Evolutionary conservation across 768 basidiomycete species (phyloP), one percentile per base, ranked within the genome.

Genomic region (Lyophyllum atratum): DNA sequence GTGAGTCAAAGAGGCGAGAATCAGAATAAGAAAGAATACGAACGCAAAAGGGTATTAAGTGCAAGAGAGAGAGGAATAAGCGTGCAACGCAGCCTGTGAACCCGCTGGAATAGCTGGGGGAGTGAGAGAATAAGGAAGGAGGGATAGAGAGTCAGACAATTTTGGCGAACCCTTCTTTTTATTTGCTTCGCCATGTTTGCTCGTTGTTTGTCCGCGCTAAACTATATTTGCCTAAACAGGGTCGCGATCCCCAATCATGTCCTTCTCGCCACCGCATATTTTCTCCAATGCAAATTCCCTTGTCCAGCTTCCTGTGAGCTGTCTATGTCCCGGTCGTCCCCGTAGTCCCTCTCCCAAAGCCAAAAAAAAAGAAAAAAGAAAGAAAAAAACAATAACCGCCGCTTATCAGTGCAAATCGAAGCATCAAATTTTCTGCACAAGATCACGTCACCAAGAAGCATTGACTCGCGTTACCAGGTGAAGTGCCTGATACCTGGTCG

Each of bases 11-110:
- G 58, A 59, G 34, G 34, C 4, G 34, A 37, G 34, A 44, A 11
- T 34, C 43, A 54, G 64, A 51, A 45, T 58, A 54, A 42, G 37
- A 45, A 57, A 52, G 61, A 42, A 22, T 34, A 76, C 77, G 62
- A 64, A 81, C 79, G 74, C 72, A 76, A 74, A 79, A 75, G 69
- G 76, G 73, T 73, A 81, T 80, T 78, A 80, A 76, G 72, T 62
- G 76, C 77, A 82, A 79, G 80, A 83, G 81, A 82, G 80, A 77
- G 75, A 80, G 77, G 76, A 75, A 77, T 75, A 72, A 76, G 78
- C 76, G 79, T 81, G 78, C 78, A 78, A 80, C 79, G 82, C 81
- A 76, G 74, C 74, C 74, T 68, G 73, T 69, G 67, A 72, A 74
- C 76, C 76, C 79, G 76, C 72, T 76, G 74, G 72, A 71, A 70